These are phyloP conservation scores for Malus fusca DNA, from an alignment of 306 rosid species.

Conservation along the genomic window DNA sequence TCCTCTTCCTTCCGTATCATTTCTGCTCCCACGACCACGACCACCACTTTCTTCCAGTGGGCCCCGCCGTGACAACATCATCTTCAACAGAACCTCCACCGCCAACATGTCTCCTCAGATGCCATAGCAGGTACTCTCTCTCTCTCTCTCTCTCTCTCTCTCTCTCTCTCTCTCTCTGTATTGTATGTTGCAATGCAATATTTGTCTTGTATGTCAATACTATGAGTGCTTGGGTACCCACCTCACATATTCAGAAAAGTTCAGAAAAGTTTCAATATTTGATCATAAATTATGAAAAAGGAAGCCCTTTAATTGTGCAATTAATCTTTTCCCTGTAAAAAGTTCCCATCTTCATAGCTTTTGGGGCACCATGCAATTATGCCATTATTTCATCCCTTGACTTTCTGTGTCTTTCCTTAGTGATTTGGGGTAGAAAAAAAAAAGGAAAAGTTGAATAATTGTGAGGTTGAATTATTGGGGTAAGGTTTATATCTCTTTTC, in stretches of 20 bases:
- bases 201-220: conserved; percentile 48
- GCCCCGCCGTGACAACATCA: conserved; percentile 26
- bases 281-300: conserved; percentile 22
- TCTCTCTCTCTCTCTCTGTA: not conserved
- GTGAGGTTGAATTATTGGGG: conserved; percentile 41
- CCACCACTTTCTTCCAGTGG: conserved; percentile 32
- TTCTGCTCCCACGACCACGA: conserved; percentile 25
- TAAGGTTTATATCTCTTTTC: too few species aligned
- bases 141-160: not conserved
- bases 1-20: not conserved
- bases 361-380: conserved; percentile 14
- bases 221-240: conserved; percentile 25
- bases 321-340: conserved; percentile 3
- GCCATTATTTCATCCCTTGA: conserved; percentile 1
- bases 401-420: conserved; percentile 15
- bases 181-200: conserved; percentile 3
- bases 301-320: conserved; percentile 34
- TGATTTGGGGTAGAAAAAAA: conserved; percentile 23
- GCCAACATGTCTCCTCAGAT: conserved; percentile 37
- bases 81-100: conserved; percentile 20
- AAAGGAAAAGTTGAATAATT: conserved; percentile 33
- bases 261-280: conserved; percentile 21
- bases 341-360: conserved; percentile 18
- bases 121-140: conserved; percentile 39
- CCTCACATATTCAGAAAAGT: conserved; percentile 19